Evolutionary conservation across 768 basidiomycete genomes (phyloP).

Genomic region (Pisolithus marmoratus): DNA sequence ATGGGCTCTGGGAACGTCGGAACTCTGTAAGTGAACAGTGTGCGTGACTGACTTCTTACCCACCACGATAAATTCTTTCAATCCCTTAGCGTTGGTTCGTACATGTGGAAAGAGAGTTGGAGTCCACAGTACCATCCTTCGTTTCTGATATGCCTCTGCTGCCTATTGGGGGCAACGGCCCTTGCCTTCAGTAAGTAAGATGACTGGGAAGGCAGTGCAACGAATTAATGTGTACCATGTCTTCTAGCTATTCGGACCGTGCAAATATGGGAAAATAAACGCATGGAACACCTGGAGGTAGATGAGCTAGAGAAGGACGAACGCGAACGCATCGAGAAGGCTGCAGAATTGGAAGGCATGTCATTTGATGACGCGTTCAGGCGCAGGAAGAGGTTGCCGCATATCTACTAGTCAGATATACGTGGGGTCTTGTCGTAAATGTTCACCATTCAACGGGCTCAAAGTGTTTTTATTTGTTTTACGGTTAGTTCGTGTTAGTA

Average conservation of each 20-base stretch:
- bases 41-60: neutral
- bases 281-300: conserved; percentile 46
- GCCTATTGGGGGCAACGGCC: conserved; percentile 25
- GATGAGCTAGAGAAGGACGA: conserved; percentile 39
- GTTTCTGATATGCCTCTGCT: conserved; percentile 46
- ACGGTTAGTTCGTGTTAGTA: too few relatives aligned
- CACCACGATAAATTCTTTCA: neutral
- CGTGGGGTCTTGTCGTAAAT: too few relatives aligned
- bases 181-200: conserved; percentile 30
- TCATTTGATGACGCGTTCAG: conserved; percentile 56
- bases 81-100: conserved; percentile 48
- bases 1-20: conserved; percentile 58
- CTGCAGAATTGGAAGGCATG: conserved; percentile 52
- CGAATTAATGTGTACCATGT: neutral
- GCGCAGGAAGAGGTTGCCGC: conserved; percentile 52
- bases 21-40: conserved; percentile 39
- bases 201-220: neutral
- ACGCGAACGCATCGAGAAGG: conserved; percentile 48
- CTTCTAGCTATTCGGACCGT: conserved; percentile 33
- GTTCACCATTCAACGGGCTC: too few relatives aligned
- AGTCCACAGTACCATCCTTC: conserved; percentile 56
- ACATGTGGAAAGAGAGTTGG: conserved; percentile 57
- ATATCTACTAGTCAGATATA: conserved; percentile 37
- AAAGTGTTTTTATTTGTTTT: too few relatives aligned
- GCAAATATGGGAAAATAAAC: conserved; percentile 47